phyloP scores from a whole-genome alignment of 23 red algal species.

The Gracilaria caudata region DNA sequence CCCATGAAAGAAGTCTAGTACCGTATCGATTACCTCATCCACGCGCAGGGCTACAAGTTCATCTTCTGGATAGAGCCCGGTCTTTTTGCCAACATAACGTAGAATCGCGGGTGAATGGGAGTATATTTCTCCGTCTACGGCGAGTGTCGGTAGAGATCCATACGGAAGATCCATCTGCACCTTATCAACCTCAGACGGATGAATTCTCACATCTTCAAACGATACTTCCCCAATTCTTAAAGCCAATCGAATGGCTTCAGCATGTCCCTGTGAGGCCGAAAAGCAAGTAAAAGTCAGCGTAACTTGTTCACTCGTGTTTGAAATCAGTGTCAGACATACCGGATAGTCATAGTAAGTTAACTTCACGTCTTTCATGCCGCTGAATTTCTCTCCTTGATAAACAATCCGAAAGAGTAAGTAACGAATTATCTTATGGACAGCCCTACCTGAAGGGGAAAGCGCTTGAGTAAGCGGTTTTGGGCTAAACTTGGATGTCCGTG shows the following conservation, averaged over 20 bases:
- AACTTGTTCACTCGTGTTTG: background rate
- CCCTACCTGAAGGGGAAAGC: too few relatives aligned
- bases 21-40: slow-evolving; percentile 59
- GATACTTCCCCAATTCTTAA: slow-evolving; percentile 45
- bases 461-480: background rate
- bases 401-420: too few relatives aligned
- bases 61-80: slow-evolving; percentile 51
- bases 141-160: slow-evolving; percentile 37
- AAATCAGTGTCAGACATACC: slow-evolving; percentile 14
- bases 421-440: too few relatives aligned
- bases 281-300: background rate
- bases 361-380: slow-evolving; percentile 17
- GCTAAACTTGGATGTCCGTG: too few relatives aligned
- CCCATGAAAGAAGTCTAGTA: slow-evolving; percentile 25
- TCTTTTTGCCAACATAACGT: slow-evolving; percentile 47
- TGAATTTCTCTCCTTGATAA: too few relatives aligned
- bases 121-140: slow-evolving; percentile 22
- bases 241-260: slow-evolving; percentile 58
- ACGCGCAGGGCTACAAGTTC: slow-evolving; percentile 30
- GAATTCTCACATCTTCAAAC: slow-evolving; percentile 47
- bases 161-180: slow-evolving; percentile 29
- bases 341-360: slow-evolving; percentile 50
- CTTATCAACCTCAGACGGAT: slow-evolving; percentile 16
- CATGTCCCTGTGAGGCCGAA: slow-evolving; percentile 29
- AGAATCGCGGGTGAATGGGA: slow-evolving; percentile 58